phyloP scores from a whole-genome alignment of 441 rosid genomes.

The Pelargonium fulgidum region DNA sequence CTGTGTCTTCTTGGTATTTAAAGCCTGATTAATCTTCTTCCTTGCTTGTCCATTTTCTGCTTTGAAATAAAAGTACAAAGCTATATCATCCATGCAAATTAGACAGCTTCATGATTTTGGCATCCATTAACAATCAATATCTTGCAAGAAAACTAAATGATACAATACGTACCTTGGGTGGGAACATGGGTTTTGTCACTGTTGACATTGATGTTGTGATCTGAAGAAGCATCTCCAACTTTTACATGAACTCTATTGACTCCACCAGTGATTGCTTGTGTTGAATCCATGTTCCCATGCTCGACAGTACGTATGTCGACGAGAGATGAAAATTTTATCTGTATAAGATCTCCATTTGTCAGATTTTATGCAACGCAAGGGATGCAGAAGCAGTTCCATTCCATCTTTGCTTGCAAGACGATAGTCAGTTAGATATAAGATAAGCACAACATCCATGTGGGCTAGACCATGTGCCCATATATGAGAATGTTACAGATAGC shows the following conservation, averaged over 20 bases:
- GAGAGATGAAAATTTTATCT: conserved; percentile 71
- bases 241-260: conserved; percentile 19
- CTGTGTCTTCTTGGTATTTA: conserved; percentile 60
- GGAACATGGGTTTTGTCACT: conserved; percentile 22
- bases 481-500: not conserved
- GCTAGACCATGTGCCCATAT: not conserved
- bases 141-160: not conserved
- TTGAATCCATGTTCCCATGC: conserved; percentile 27
- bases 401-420: not conserved
- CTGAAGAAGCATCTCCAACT: conserved; percentile 29
- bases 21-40: conserved; percentile 64
- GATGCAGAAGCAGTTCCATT: conserved; percentile 14
- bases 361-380: conserved; percentile 14
- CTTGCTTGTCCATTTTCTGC: conserved; percentile 49
- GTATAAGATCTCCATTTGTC: conserved; percentile 25
- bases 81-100: not conserved
- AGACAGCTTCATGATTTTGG: not conserved
- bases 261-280: conserved; percentile 25
- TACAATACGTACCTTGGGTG: conserved; percentile 17
- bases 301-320: conserved; percentile 58
- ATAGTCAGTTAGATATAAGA: not conserved
- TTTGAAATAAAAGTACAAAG: conserved; percentile 6
- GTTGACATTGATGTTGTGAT: conserved; percentile 17
- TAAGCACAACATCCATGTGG: not conserved
- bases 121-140: not conserved